Evolutionary conservation across 2,329 filamentous ascomycete species (phyloP).

Genomic region (Capronia coronata): DNA sequence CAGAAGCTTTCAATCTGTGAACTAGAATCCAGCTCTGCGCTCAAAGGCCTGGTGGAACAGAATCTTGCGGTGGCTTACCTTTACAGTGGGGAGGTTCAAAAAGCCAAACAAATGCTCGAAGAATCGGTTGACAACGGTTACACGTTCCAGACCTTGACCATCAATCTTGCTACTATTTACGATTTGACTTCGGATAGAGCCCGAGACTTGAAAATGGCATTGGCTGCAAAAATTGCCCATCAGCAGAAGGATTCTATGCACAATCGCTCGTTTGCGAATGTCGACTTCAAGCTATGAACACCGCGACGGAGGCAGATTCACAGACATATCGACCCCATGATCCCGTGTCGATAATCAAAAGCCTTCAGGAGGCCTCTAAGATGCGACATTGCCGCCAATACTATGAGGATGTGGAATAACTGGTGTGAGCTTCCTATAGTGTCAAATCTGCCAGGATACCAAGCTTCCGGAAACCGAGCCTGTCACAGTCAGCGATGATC

Average conservation of each 20-base stretch:
- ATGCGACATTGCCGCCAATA: conserved; percentile 75
- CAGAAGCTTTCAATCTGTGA: conserved; percentile 9
- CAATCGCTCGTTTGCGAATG: conserved; percentile 65
- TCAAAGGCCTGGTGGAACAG: conserved; percentile 66
- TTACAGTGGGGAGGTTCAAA: conserved; percentile 69
- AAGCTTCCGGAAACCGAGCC: conserved; percentile 76
- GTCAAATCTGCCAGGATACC: conserved; percentile 71
- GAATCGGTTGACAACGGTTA: conserved; percentile 55
- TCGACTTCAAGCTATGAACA: conserved; percentile 66
- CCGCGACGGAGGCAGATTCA: not conserved
- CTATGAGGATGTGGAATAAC: conserved; percentile 86
- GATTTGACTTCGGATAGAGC: conserved; percentile 81
- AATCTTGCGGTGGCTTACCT: conserved; percentile 80
- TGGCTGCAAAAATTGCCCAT: conserved; percentile 64
- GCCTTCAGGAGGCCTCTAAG: conserved; percentile 73
- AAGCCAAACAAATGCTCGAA: conserved; percentile 64
- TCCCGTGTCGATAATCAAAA: conserved; percentile 74
- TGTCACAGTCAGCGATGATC: conserved; percentile 32
- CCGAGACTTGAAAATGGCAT: conserved; percentile 58
- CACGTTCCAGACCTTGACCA: conserved; percentile 72
- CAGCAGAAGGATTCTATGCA: conserved; percentile 48
- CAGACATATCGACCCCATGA: conserved; percentile 18
- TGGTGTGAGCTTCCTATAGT: conserved; percentile 92
- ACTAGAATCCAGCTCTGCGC: conserved; percentile 31
- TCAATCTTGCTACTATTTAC: conserved; percentile 86